Percentiles rank a stretch among this genome's conserved stretches.
These are phyloP conservation scores for Hygrophorus pudorinus DNA, from an alignment of 768 basidiomycete species.

Conservation along the genomic window DNA sequence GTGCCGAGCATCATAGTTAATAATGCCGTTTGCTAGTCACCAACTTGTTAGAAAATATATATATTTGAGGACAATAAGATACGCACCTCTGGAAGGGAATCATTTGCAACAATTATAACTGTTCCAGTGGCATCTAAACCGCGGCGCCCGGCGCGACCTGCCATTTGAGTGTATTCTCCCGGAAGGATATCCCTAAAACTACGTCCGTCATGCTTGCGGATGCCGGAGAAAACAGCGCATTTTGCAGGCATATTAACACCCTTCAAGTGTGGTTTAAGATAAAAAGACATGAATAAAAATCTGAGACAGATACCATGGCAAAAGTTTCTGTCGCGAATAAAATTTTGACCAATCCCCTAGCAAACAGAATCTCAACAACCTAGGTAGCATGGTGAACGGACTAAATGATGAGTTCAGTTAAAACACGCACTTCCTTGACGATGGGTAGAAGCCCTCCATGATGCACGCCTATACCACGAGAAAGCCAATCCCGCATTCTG, in stretches of 20 bases:
- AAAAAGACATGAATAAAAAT: neutral
- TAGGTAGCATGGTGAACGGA: slow-evolving; percentile 20
- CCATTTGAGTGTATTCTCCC: slow-evolving; percentile 98
- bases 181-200: slow-evolving; percentile 85
- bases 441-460: slow-evolving; percentile 95
- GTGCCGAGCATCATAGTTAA: slow-evolving; percentile 90
- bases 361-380: slow-evolving; percentile 95
- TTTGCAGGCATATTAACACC: slow-evolving; percentile 99
- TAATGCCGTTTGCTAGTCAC: slow-evolving; percentile 57
- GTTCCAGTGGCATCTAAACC: slow-evolving; percentile 94
- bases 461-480: slow-evolving; percentile 93
- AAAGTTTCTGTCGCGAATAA: slow-evolving; percentile 99
- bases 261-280: slow-evolving; percentile 28
- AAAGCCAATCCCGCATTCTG: slow-evolving; percentile 81
- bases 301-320: slow-evolving; percentile 66
- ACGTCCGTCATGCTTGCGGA: slow-evolving; percentile 90
- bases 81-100: slow-evolving; percentile 76
- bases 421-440: slow-evolving; percentile 73
- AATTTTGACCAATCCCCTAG: slow-evolving; percentile 90
- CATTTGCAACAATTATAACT: slow-evolving; percentile 81
- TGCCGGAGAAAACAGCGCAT: slow-evolving; percentile 93
- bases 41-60: slow-evolving; percentile 1
- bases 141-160: slow-evolving; percentile 92
- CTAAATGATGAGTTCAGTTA: neutral
- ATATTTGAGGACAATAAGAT: neutral